Conservation (phyloP, 495 filamentous ascomycete genomes). For the Extremus antarcticus region DNA sequence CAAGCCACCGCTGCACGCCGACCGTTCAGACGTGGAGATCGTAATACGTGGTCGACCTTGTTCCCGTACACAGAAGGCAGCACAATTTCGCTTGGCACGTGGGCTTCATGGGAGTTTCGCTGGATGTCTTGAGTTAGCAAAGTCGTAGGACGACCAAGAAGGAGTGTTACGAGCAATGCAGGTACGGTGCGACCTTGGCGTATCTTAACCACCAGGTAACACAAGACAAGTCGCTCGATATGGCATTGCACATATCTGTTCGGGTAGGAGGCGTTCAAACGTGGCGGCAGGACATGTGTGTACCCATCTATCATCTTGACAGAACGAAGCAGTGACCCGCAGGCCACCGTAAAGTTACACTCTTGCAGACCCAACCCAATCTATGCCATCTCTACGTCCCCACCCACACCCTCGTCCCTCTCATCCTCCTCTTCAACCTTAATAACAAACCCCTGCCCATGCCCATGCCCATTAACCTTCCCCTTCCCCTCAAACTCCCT, state of each 20-base stretch:
- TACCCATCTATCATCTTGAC: too few species aligned
- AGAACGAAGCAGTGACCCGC: neutral
- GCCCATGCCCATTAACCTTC: constrained; percentile 8
- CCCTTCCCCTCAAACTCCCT: neutral
- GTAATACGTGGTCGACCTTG: neutral
- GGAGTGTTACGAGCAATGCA: too few species aligned
- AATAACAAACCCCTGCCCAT: constrained; percentile 7
- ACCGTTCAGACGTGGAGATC: neutral
- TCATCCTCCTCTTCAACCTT: neutral
- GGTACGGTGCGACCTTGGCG: too few species aligned
- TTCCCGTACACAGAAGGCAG: neutral
- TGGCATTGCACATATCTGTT: too few species aligned
- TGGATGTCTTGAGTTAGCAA: neutral
- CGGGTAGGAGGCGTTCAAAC: too few species aligned
- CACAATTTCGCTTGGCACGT: neutral
- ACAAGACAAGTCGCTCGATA: too few species aligned
- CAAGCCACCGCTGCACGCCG: too few species aligned
- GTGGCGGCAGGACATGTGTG: too few species aligned
- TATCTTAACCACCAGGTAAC: too few species aligned
- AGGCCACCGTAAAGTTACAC: neutral
- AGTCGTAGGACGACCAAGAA: too few species aligned
- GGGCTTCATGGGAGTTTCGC: neutral
- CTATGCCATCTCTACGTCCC: constrained; percentile 11
- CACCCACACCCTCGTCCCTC: constrained; percentile 3
- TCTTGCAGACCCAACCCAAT: neutral